Percentiles rank a stretch among this genome's conserved stretches.
phyloP scores from a whole-genome alignment of 2,329 filamentous ascomycete species.

The Xylariaceae sp. region DNA sequence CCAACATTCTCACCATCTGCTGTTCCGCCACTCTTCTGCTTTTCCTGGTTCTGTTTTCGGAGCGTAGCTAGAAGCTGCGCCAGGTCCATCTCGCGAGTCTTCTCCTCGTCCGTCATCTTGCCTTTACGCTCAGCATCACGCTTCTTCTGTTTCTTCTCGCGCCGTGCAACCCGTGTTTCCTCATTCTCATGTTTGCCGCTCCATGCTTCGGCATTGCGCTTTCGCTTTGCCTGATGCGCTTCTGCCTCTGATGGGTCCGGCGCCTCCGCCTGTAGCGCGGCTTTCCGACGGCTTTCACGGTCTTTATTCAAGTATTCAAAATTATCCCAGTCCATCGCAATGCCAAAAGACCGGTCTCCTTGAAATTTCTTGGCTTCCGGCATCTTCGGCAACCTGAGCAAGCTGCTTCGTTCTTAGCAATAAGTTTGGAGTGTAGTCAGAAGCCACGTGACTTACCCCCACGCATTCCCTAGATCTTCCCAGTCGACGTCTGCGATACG shows the following conservation, averaged over 20 bases:
- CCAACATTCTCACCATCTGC: background rate
- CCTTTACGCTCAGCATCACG: constrained; percentile 60
- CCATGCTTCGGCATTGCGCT: constrained; percentile 66
- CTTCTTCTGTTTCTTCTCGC: constrained; percentile 62
- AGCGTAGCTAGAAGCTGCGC: constrained; percentile 62
- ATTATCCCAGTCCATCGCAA: constrained; percentile 62
- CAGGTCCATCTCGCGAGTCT: constrained; percentile 58
- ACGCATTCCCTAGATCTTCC: constrained; percentile 73
- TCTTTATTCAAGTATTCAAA: constrained; percentile 70
- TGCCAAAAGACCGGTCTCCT: constrained; percentile 60
- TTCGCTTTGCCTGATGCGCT: constrained; percentile 46
- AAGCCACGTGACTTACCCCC: constrained; percentile 51
- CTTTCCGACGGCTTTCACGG: constrained; percentile 61
- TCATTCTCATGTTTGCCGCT: constrained; percentile 66
- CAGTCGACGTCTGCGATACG: constrained; percentile 77
- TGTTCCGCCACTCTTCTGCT: constrained; percentile 14
- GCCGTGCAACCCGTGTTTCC: constrained; percentile 56
- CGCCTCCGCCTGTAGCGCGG: constrained; percentile 43
- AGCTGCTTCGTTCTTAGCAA: constrained; percentile 16
- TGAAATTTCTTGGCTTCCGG: constrained; percentile 76
- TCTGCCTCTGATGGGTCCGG: constrained; percentile 23
- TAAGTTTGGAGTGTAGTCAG: constrained; percentile 1
- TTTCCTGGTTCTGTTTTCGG: constrained; percentile 51
- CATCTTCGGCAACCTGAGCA: constrained; percentile 88
- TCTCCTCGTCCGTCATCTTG: constrained; percentile 68